These are phyloP conservation scores for Marvania coccoides DNA, from an alignment of 139 green algal species.

Conservation along the genomic window DNA sequence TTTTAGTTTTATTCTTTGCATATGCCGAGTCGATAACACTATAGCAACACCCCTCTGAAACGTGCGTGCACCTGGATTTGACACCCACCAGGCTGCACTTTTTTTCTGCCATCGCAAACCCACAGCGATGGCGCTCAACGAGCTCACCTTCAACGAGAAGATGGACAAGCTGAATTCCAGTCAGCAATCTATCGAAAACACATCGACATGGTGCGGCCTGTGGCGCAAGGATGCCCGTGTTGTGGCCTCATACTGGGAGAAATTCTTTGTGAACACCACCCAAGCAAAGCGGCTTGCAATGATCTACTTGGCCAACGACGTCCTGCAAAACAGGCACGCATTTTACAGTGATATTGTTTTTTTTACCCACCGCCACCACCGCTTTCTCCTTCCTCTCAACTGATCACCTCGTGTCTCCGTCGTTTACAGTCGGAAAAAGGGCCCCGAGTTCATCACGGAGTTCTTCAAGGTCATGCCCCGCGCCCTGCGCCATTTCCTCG, in stretches of 20 bases:
- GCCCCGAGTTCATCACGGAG: slow-evolving; percentile 56
- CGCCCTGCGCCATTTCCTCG: slow-evolving; percentile 34
- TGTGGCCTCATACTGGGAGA: slow-evolving; percentile 34
- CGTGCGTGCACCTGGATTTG: too few species aligned
- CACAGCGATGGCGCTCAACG: slow-evolving; percentile 25
- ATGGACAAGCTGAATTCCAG: slow-evolving; percentile 45
- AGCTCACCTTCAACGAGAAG: slow-evolving; percentile 19
- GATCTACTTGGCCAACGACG: slow-evolving; percentile 72
- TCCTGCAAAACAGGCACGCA: slow-evolving; percentile 57
- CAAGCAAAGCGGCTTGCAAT: slow-evolving; percentile 39
- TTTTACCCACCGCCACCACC: background rate
- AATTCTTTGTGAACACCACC: slow-evolving; percentile 25
- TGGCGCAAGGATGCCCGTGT: slow-evolving; percentile 16
- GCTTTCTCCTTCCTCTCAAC: background rate
- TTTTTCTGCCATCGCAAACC: too few species aligned
- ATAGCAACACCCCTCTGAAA: too few species aligned
- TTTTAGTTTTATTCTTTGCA: too few species aligned
- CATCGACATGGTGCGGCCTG: slow-evolving; percentile 35
- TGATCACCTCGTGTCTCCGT: too few species aligned
- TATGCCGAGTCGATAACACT: too few species aligned
- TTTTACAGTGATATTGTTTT: background rate
- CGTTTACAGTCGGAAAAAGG: slow-evolving; percentile 51
- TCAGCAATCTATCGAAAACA: slow-evolving; percentile 55
- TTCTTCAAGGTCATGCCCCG: slow-evolving; percentile 50
- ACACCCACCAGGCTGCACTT: too few species aligned